Conservation (phyloP, 169 alveolate species). For the Eimeria praecox region DNA sequence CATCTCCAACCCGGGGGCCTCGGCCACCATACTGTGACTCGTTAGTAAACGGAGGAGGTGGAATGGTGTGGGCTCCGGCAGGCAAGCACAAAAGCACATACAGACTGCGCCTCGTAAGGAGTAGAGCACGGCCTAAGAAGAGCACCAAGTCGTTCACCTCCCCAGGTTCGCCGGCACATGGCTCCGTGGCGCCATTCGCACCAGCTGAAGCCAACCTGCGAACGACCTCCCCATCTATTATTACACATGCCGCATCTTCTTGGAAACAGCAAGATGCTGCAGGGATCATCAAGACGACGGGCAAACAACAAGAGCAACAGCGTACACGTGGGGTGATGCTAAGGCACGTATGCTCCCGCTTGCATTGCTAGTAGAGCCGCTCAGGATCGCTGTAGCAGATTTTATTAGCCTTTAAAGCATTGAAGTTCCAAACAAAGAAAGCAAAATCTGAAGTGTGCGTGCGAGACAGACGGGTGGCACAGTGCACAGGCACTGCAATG, state of each 20-base stretch:
- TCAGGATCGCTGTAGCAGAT: background rate
- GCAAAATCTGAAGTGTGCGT: background rate
- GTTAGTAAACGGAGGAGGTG: background rate
- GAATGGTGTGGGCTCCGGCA: background rate
- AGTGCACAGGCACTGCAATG: too few relatives aligned
- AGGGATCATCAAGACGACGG: constrained; percentile 44
- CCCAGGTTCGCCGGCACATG: background rate
- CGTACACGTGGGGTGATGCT: background rate
- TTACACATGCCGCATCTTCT: constrained; percentile 68
- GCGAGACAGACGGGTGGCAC: background rate
- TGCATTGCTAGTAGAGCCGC: background rate
- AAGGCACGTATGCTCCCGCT: background rate
- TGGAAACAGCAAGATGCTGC: constrained; percentile 24
- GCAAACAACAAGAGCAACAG: background rate
- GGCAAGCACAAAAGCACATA: constrained; percentile 62
- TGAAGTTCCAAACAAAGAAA: background rate
- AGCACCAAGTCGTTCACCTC: constrained; percentile 39
- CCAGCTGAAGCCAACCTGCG: constrained; percentile 14
- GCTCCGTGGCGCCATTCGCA: background rate
- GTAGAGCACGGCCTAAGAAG: constrained; percentile 57
- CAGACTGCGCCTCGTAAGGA: constrained; percentile 63
- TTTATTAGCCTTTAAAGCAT: background rate
- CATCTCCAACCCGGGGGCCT: constrained; percentile 50
- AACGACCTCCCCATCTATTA: constrained; percentile 19
- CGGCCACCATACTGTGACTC: background rate